Base-by-base conservation (phyloP, 2,329 filamentous ascomycete species). In the Pseudopyrenochaeta lycopersici region DNA sequence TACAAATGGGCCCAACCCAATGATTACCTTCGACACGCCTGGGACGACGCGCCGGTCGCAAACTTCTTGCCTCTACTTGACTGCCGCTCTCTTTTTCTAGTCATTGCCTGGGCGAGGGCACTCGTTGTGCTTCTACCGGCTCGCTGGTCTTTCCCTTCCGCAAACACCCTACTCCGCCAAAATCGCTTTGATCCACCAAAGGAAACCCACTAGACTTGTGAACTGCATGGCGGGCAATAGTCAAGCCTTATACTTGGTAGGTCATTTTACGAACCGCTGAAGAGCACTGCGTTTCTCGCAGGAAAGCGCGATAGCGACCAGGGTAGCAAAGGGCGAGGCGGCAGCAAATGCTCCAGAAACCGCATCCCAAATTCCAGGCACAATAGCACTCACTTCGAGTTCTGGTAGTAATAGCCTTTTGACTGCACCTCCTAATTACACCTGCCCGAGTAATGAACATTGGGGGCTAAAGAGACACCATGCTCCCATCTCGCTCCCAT, bases 331-430 rank as follows among this genome's bases (percentile, higher is more conserved):
- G 17, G 21, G 15, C 15, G 62, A 61, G 35, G 23, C 31, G 6
- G 11, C 49, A 56, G 51, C 50, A 56, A 53, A 50, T 46, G 33
- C 48, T 31, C 17, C 35, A 21, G 31, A 30, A 27, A 46, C 48
- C 48, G 61, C 62, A 60, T 39, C 46, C 51, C 39, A 17, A 44
- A 27, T 36, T 38, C 10, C 21, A 41, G n/a, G n/a, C 21, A 15
- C 42, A 21, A 30, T 29, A 14, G 11, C n/a, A 18, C 7, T 14
- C 4, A 7, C 35, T 20, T 21, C 20, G 3, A 10, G 7, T 5
- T 20, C 21, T 17, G 20, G 21, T 20, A 12, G 36, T 11, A 39
- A 20, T 12, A 39, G 36, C 36, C 17, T 12, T 7, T 4, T 10
- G 14, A 3, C n/a, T 20, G 18, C 36, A 15, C 36, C 36, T 39